phyloP scores from a whole-genome alignment of 1,139 yeast genomes.

The Suhomyces coccinellae region DNA sequence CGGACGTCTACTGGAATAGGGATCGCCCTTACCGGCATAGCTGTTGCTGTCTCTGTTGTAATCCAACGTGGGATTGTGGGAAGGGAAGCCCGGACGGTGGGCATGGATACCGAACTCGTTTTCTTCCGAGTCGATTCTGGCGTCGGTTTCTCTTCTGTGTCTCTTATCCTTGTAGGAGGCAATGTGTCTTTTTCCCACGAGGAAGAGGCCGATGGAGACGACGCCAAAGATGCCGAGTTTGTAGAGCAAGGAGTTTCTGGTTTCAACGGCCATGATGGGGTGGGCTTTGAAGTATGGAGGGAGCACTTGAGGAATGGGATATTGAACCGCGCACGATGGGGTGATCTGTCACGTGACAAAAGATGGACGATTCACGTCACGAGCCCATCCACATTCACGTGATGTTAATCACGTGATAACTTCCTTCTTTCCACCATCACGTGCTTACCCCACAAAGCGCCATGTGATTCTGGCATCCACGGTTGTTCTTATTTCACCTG shows the following conservation, averaged over 20 bases:
- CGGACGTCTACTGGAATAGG: constrained; percentile 53
- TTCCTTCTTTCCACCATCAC: neutral
- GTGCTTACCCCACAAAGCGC: constrained; percentile 11
- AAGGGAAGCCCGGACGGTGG: constrained; percentile 41
- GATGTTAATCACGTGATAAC: neutral
- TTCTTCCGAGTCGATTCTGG: constrained; percentile 32
- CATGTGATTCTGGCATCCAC: constrained; percentile 10
- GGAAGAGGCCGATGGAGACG: constrained; percentile 34
- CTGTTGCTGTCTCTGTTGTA: constrained; percentile 51
- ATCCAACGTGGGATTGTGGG: constrained; percentile 29
- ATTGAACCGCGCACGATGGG: neutral
- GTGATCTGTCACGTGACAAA: neutral
- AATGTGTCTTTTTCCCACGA: constrained; percentile 41
- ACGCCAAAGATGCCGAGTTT: constrained; percentile 38
- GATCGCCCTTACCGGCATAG: constrained; percentile 65
- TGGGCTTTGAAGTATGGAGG: neutral
- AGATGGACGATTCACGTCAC: too few relatives aligned
- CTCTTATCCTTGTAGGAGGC: constrained; percentile 37
- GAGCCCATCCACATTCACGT: too few relatives aligned
- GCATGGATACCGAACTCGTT: constrained; percentile 33
- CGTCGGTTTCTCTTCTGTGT: constrained; percentile 41
- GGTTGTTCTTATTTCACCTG: neutral
- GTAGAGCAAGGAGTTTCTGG: constrained; percentile 35
- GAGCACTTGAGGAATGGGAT: neutral
- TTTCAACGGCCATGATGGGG: constrained; percentile 27